A percentile compares a stretch with the other conserved stretches of the same genome.
Evolutionary conservation across 768 basidiomycete species (phyloP).

Genomic region (Lentinula guzmanii): DNA sequence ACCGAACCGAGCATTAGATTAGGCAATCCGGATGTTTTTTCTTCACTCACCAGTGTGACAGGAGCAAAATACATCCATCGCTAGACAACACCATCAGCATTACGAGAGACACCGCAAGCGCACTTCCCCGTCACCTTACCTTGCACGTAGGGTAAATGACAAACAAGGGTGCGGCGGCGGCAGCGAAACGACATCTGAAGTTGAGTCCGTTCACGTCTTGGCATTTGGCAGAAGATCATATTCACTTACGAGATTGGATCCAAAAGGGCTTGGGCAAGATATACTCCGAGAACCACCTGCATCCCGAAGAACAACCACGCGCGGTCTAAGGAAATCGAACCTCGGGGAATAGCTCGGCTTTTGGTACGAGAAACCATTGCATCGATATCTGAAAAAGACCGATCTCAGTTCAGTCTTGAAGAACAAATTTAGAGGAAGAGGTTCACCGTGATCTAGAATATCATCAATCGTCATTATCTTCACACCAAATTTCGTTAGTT

Average conservation of each 20-base stretch:
- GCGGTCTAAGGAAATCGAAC: conserved; percentile 5
- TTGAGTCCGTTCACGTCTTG: background rate
- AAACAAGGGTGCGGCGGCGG: conserved; percentile 16
- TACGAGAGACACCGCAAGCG: too few relatives aligned
- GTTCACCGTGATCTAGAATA: conserved; percentile 4
- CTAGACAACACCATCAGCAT: conserved; percentile 7
- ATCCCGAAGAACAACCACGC: conserved; percentile 7
- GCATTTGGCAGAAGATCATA: too few relatives aligned
- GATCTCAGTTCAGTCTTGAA: background rate
- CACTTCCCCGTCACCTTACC: conserved; percentile 7
- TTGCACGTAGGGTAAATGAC: conserved; percentile 29
- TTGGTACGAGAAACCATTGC: conserved; percentile 5
- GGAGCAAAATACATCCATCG: conserved; percentile 25
- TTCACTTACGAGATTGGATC: conserved; percentile 2
- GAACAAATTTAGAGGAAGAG: background rate
- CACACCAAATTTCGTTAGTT: background rate
- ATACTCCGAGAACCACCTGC: conserved; percentile 2
- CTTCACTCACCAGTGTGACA: conserved; percentile 19
- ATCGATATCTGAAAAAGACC: background rate
- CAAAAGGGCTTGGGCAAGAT: conserved; percentile 2
- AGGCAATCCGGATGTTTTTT: background rate
- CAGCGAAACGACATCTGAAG: background rate
- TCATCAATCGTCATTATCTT: conserved; percentile 9
- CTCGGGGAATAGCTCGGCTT: conserved; percentile 5
- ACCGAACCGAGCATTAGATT: background rate